Evolutionary conservation across 805 yeast genomes (phyloP).

Genomic region (Ogataea methanolica): DNA sequence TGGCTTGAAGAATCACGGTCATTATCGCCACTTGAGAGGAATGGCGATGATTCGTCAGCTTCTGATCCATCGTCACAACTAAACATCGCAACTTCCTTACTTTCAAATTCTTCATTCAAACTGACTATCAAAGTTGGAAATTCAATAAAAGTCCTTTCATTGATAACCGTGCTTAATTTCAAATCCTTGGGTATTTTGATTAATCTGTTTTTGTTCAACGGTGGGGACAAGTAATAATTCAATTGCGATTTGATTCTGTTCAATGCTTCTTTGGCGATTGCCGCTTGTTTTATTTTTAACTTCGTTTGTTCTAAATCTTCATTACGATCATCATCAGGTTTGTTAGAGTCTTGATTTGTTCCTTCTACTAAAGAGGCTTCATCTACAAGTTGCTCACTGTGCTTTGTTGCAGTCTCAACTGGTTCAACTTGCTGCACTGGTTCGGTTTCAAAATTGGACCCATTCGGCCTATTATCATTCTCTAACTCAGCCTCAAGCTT

Average conservation of each 20-base stretch:
- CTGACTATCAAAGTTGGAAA: slow-evolving; percentile 66
- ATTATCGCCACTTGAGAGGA: not conserved
- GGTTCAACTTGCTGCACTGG: no score
- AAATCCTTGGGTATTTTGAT: slow-evolving; percentile 32
- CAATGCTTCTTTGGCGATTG: slow-evolving; percentile 1
- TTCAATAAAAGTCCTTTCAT: slow-evolving; percentile 62
- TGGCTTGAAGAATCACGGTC: not conserved
- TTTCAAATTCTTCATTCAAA: slow-evolving; percentile 20
- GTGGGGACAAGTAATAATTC: slow-evolving; percentile 9
- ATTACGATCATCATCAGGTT: no score
- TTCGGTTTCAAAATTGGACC: no score
- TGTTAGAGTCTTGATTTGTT: not conserved
- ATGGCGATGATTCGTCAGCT: not conserved
- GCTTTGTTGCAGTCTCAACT: no score
- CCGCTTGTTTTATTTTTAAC: not conserved
- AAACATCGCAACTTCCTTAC: slow-evolving; percentile 24
- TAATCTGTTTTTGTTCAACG: slow-evolving; percentile 23
- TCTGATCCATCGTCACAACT: slow-evolving; percentile 11
- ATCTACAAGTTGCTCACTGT: no score
- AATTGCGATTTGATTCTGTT: slow-evolving; percentile 3
- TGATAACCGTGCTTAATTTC: slow-evolving; percentile 46
- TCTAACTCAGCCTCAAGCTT: not conserved
- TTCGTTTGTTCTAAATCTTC: not conserved
- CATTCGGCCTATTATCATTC: not conserved
- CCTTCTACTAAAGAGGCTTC: not conserved